phyloP scores from a whole-genome alignment of 352 stramenopile genomes.

The Saprolegnia diclina region DNA sequence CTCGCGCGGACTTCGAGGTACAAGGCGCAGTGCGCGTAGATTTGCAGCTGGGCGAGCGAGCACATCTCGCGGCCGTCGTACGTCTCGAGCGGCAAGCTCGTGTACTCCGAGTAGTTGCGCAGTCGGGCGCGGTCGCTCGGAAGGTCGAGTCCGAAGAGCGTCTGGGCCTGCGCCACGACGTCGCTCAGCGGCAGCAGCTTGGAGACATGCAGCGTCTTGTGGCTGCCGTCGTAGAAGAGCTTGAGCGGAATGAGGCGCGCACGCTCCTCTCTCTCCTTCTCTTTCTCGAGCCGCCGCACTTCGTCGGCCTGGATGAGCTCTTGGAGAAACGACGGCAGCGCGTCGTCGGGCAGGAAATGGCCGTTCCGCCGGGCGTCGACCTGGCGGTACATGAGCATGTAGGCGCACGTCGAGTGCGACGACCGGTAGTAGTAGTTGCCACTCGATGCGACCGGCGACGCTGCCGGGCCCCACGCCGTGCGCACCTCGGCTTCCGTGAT shows the following conservation, averaged over 20 bases:
- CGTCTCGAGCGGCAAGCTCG: constrained; percentile 52
- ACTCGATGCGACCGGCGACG: constrained; percentile 33
- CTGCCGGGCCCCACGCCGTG: constrained; percentile 58
- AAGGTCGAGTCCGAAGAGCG: neutral
- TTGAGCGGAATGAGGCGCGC: constrained; percentile 71
- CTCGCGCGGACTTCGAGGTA: constrained; percentile 63
- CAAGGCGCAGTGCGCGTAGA: constrained; percentile 68
- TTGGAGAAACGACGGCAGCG: constrained; percentile 61
- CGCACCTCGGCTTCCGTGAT: constrained; percentile 71
- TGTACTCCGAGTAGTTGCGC: constrained; percentile 75
- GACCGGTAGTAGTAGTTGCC: constrained; percentile 33
- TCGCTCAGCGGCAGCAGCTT: constrained; percentile 61
- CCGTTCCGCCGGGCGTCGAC: constrained; percentile 63
- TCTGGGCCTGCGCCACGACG: constrained; percentile 29
- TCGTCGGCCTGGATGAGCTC: constrained; percentile 64
- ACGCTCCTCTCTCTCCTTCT: constrained; percentile 64
- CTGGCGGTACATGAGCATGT: constrained; percentile 89
- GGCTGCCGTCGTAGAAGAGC: constrained; percentile 76
- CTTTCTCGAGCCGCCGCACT: constrained; percentile 44
- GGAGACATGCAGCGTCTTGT: constrained; percentile 70
- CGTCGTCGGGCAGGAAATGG: constrained; percentile 49
- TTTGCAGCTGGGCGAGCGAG: constrained; percentile 45
- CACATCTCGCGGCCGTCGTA: constrained; percentile 49
- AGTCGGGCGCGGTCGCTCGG: constrained; percentile 36
- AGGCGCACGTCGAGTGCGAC: constrained; percentile 78